Conservation (phyloP, 371 early-diverging fungal species). For the Actinomortierella ambigua region DNA sequence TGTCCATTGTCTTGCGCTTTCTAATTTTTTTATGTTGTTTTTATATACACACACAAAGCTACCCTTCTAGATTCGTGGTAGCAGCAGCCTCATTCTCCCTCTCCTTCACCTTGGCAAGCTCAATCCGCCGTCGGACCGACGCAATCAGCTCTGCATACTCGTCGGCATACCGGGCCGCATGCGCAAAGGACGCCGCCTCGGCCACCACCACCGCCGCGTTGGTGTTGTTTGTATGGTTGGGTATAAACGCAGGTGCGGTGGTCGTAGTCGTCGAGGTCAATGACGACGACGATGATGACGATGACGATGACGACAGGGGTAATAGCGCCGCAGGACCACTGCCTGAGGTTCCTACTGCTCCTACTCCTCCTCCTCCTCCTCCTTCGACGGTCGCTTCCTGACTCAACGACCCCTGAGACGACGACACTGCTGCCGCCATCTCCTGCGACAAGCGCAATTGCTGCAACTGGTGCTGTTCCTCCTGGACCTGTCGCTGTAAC, state of each 20-base stretch:
- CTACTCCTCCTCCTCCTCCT: conserved; percentile 7
- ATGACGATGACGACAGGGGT: conserved; percentile 9
- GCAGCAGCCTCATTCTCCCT: neutral
- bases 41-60: too few relatives aligned
- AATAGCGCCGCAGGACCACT: conserved; percentile 14
- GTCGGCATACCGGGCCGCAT: conserved; percentile 49
- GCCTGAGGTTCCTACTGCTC: conserved; percentile 12
- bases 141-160: conserved; percentile 49
- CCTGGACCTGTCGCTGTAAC: conserved; percentile 12
- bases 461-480: conserved; percentile 6
- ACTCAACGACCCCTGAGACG: conserved; percentile 4
- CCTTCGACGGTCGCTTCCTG: too few relatives aligned
- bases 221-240: conserved; percentile 25
- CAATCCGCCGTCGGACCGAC: conserved; percentile 33
- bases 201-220: conserved; percentile 20
- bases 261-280: neutral
- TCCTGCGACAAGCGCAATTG: too few relatives aligned
- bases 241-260: conserved; percentile 16
- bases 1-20: too few relatives aligned
- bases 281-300: conserved; percentile 26
- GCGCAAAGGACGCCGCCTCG: conserved; percentile 24
- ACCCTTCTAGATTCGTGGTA: neutral
- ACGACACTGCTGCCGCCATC: conserved; percentile 3
- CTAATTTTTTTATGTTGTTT: too few relatives aligned
- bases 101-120: conserved; percentile 7